Evolutionary conservation across 805 yeast species (phyloP).

Genomic region (Schwanniomyces sp.): DNA sequence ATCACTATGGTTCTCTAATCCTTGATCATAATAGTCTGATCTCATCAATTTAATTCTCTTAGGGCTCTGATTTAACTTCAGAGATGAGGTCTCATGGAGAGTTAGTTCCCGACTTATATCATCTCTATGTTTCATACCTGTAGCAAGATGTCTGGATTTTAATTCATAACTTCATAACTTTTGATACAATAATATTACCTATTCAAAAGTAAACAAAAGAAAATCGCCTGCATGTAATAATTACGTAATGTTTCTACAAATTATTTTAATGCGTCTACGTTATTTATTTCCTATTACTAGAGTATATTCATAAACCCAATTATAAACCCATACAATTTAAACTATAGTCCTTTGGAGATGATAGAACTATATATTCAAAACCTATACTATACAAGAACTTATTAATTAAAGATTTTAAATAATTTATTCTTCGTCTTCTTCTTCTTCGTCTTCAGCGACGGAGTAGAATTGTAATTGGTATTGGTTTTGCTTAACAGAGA

Average conservation of each 20-base stretch:
- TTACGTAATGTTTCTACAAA: neutral
- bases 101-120: neutral
- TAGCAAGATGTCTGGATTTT: neutral
- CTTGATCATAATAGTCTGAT: neutral
- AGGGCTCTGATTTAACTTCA: neutral
- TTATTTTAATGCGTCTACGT: neutral
- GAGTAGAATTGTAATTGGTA: constrained; percentile 99
- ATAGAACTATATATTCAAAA: constrained; percentile 1
- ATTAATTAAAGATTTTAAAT: constrained; percentile 4
- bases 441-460: constrained; percentile 92
- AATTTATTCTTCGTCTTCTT: constrained; percentile 82
- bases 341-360: neutral
- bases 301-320: constrained; percentile 1
- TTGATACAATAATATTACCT: neutral
- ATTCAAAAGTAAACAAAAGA: neutral
- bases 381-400: constrained; percentile 1
- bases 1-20: neutral
- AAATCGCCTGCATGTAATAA: neutral
- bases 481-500: constrained; percentile 90
- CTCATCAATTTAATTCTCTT: neutral
- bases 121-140: neutral
- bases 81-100: neutral
- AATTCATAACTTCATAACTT: neutral
- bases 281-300: neutral
- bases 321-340: constrained; percentile 1